These are phyloP conservation scores for Lepidopterella palustris DNA, from an alignment of 495 filamentous ascomycete genomes.

Conservation along the genomic window DNA sequence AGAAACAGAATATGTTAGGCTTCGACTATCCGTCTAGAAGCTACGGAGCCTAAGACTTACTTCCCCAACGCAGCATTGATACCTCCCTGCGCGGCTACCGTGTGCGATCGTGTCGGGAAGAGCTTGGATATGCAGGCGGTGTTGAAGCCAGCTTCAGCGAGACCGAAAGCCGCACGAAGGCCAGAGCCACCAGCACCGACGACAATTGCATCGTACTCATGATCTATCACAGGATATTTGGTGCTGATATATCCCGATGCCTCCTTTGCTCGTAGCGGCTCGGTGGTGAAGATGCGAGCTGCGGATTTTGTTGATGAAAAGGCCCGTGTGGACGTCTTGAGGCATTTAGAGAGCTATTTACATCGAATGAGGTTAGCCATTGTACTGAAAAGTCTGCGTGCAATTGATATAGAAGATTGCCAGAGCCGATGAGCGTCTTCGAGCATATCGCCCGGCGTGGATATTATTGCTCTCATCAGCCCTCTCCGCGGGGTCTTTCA, in stretches of 20 bases:
- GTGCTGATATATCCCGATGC: conserved; percentile 72
- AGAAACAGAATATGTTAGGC: conserved; percentile 2
- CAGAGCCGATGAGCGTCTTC: no score
- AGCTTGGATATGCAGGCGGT: conserved; percentile 97
- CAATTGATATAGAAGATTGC: background rate
- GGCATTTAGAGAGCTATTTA: conserved; percentile 23
- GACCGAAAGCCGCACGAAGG: conserved; percentile 89
- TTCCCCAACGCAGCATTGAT: conserved; percentile 97
- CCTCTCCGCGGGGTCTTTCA: conserved; percentile 14
- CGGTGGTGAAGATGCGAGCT: conserved; percentile 73
- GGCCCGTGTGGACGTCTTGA: conserved; percentile 19
- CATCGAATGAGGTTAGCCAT: conserved; percentile 15
- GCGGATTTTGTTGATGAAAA: conserved; percentile 83
- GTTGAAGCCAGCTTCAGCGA: conserved; percentile 96
- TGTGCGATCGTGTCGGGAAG: conserved; percentile 93
- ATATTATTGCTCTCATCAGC: background rate
- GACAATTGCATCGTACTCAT: conserved; percentile 73
- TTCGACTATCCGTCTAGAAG: conserved; percentile 3
- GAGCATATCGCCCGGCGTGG: no score
- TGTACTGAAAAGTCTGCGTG: background rate
- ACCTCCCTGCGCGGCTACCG: conserved; percentile 87
- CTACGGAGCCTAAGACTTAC: conserved; percentile 45
- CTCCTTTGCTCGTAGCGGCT: conserved; percentile 85
- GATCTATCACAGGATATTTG: conserved; percentile 82
- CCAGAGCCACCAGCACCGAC: conserved; percentile 92